Conservation (phyloP, 2,329 filamentous ascomycete genomes). For the Ophiostoma perfectum region DNA sequence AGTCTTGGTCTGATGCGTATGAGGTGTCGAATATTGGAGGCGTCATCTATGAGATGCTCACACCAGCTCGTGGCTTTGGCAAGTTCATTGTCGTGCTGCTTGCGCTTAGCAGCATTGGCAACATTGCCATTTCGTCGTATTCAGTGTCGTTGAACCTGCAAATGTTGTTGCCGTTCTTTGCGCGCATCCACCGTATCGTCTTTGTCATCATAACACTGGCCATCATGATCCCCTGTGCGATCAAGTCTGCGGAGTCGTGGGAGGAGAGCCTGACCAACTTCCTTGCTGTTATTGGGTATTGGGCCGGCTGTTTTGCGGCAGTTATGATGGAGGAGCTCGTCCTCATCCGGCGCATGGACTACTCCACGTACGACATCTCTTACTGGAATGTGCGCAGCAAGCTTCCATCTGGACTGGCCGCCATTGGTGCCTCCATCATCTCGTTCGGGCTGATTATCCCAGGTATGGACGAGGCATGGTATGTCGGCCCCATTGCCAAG, state of each 20-base stretch:
- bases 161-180: slow-evolving; percentile 52
- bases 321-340: slow-evolving; percentile 47
- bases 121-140: slow-evolving; percentile 38
- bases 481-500: slow-evolving; percentile 54
- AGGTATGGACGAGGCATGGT: slow-evolving; percentile 58
- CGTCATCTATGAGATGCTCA: slow-evolving; percentile 44
- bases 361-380: slow-evolving; percentile 41
- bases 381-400: slow-evolving; percentile 44
- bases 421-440: slow-evolving; percentile 42
- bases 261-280: slow-evolving; percentile 54
- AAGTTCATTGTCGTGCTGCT: slow-evolving; percentile 45
- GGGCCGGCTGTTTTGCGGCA: slow-evolving; percentile 51
- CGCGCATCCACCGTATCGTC: slow-evolving; percentile 51
- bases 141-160: slow-evolving; percentile 42
- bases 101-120: slow-evolving; percentile 42
- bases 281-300: slow-evolving; percentile 53
- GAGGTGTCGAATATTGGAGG: slow-evolving; percentile 40
- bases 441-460: slow-evolving; percentile 51
- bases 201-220: slow-evolving; percentile 54
- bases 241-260: slow-evolving; percentile 52
- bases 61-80: slow-evolving; percentile 43
- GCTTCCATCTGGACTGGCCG: slow-evolving; percentile 45
- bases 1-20: slow-evolving; percentile 40
- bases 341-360: slow-evolving; percentile 43
- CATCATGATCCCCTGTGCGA: slow-evolving; percentile 54